Base-by-base conservation (phyloP, 1,284 basidiomycete genomes). In the Taiwanofungus camphoratus region DNA sequence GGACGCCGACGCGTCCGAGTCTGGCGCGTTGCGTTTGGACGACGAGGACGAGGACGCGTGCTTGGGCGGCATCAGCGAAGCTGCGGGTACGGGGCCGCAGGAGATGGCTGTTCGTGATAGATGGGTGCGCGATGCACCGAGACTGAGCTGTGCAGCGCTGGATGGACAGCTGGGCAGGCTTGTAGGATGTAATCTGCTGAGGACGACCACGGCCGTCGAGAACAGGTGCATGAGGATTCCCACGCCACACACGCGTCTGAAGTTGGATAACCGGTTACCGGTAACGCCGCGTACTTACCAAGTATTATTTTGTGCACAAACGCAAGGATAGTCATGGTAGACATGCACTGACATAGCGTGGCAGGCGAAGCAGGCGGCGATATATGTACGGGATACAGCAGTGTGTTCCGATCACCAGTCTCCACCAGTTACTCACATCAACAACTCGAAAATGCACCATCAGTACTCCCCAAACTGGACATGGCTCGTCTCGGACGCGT, bases 401-500 rank as follows among this genome's bases (percentile, higher is more conserved):
- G 4, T 13, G 19, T n/a, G n/a, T n/a, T n/a, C n/a, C n/a, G n/a
- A n/a, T n/a, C n/a, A n/a, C n/a, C n/a, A n/a, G n/a, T n/a, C n/a
- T n/a, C n/a, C n/a, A n/a, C n/a, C n/a, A n/a, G n/a, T n/a, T n/a
- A n/a, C n/a, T n/a, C 11, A 30, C 23, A 4, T 6, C 33, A 20
- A 16, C 26, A 21, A 16, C 16, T 40, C 26, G 23, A 21, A 9
- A 13, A 21, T 4, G 13, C 11, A 13, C 5, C 3, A 3, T 65
- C 59, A 92, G 58, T 90, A 95, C 63, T 97, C 92, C 44, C 92
- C 92, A 59, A 96, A 96, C 39, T 77, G 74, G 24, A 77, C 74
- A 67, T 96, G 93, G 0, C 92, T 91, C 1, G 92, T 96, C 60
- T 80, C 67, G 55, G 77, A 77, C 3, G 94, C 93, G 62, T 97